phyloP scores from a whole-genome alignment of 139 green algal genomes.

The Picochlorum sp. region DNA sequence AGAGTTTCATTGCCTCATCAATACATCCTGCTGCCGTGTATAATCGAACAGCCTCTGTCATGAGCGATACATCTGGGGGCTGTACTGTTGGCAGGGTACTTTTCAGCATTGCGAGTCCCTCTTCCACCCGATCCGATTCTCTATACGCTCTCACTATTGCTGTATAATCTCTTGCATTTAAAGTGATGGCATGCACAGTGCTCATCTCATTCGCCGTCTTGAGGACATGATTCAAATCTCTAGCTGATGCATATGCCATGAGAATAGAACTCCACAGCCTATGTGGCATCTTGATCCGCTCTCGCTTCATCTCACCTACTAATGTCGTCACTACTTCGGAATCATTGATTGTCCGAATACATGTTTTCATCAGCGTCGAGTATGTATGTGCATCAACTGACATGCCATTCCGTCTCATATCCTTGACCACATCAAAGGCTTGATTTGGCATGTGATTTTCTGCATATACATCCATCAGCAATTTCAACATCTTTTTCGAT shows the following conservation, averaged over 20 bases:
- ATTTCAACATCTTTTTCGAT: slow-evolving; percentile 3
- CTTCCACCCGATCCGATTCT: slow-evolving; percentile 2
- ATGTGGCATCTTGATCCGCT: slow-evolving; percentile 8
- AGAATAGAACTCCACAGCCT: slow-evolving; percentile 13
- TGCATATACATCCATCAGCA: slow-evolving; percentile 24
- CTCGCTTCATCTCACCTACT: slow-evolving; percentile 10
- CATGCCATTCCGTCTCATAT: slow-evolving; percentile 7
- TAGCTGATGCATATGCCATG: slow-evolving; percentile 8
- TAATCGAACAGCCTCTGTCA: slow-evolving; percentile 68
- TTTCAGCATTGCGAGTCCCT: slow-evolving; percentile 10
- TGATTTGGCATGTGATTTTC: slow-evolving; percentile 6
- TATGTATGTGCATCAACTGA: slow-evolving; percentile 9
- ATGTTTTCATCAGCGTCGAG: slow-evolving; percentile 16
- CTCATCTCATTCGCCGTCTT: slow-evolving; percentile 66
- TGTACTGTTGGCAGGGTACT: slow-evolving; percentile 5
- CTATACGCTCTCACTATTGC: slow-evolving; percentile 54
- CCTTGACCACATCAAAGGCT: not conserved
- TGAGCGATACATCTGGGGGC: slow-evolving; percentile 51
- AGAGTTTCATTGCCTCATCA: not conserved
- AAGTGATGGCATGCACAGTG: slow-evolving; percentile 33
- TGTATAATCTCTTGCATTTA: slow-evolving; percentile 61
- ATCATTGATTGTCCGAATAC: slow-evolving; percentile 12
- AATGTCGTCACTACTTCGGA: not conserved
- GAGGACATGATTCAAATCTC: not conserved
- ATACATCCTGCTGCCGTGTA: slow-evolving; percentile 14